Percentiles rank a stretch among this genome's conserved stretches.
phyloP scores from a whole-genome alignment of 2,329 filamentous ascomycete species.

The Diaporthe longicolla region DNA sequence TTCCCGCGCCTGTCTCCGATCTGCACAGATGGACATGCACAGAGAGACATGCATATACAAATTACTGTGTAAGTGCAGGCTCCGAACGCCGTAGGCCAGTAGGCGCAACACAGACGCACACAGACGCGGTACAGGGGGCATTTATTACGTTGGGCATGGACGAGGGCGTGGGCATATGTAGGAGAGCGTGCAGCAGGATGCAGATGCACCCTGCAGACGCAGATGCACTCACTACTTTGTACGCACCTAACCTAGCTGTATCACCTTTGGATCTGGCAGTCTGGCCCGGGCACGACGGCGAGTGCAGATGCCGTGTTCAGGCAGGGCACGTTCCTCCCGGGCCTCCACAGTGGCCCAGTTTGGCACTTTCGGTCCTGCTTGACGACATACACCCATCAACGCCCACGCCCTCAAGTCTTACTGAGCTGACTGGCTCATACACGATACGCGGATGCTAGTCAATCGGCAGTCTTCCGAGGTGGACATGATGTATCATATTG shows the following conservation, averaged over 20 bases:
- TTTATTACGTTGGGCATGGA: too few relatives aligned
- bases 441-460: background rate
- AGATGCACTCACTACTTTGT: slow-evolving; percentile 18
- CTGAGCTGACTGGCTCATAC: slow-evolving; percentile 18
- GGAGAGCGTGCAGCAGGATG: background rate
- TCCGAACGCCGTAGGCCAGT: background rate
- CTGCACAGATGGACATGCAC: slow-evolving; percentile 17
- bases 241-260: slow-evolving; percentile 1
- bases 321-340: background rate
- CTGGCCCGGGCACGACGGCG: slow-evolving; percentile 1
- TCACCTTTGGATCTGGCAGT: slow-evolving; percentile 25
- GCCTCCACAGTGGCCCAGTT: background rate
- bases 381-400: background rate
- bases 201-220: background rate
- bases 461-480: slow-evolving; percentile 19
- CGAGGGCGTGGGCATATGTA: too few relatives aligned
- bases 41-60: background rate
- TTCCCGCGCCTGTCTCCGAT: slow-evolving; percentile 14
- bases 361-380: background rate
- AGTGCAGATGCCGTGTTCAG: slow-evolving; percentile 18
- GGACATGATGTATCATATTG: background rate
- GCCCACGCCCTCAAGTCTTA: background rate
- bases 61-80: background rate
- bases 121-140: slow-evolving; percentile 1
- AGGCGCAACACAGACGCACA: slow-evolving; percentile 18